Base-by-base conservation (phyloP, 768 basidiomycete species). In the Trametes villosa region DNA sequence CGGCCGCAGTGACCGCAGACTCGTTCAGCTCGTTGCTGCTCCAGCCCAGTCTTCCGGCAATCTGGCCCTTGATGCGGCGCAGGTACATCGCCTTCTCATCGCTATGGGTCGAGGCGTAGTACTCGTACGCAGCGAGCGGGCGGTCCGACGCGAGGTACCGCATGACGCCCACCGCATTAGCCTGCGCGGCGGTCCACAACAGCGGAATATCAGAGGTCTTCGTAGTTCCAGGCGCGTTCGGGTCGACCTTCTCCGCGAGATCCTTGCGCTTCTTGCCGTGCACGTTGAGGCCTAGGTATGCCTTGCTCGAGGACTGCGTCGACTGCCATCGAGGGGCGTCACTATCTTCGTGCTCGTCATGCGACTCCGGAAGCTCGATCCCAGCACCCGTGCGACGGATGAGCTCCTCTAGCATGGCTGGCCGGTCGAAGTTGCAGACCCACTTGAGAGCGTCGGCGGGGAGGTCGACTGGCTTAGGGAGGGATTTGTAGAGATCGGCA, bases 181-280 rank as follows among this genome's bases (percentile, higher is more conserved):
- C 2, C 1, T 36, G 50, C 1, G 76, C 75, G 2, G 85, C 85
- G 17, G 57, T 65, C 84, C 84, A 86, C 2, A 85, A 64, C 22
- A 73, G 76, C 9, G 68, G 63, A 36, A 57, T 24, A 8, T 46
- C 30, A 45, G 54, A 30, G 57, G 38, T 26, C 44, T 36, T 22
- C 4, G 59, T 57, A 2, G 60, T 17, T 9, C 62, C 44, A 22
- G 52, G 46, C 2, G 78, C 79, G 58, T 82, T 76, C 0, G 83
- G 82, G 63, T 86, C 84, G 50, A 80, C 79, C 65, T 76, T 79
- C 52, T 67, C 74, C 0, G 82, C 81, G 9, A 86, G 74, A 64
- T 86, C 84, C 17, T 76, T 75, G 3, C 83, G 76, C 66, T 87
- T 86, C 75, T 84, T 85, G n/a, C 85, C 86, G 59, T 86, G 83